Evolutionary conservation across 2,329 filamentous ascomycete species (phyloP), one percentile per base, ranked within the genome.

Genomic region (Arthrobotrys sinensis): DNA sequence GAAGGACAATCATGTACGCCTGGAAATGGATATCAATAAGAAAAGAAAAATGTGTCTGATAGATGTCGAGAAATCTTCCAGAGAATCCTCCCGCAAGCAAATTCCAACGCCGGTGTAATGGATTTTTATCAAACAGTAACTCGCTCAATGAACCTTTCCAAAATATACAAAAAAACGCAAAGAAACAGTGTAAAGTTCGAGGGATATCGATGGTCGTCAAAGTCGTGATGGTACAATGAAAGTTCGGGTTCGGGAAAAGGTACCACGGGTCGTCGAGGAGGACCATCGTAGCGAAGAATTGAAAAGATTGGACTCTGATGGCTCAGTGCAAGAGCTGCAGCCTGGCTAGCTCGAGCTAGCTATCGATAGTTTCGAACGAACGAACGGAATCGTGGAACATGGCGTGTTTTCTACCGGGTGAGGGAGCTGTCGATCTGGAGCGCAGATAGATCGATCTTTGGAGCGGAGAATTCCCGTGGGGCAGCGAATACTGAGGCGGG

Each of bases 21-120:
- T 40, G 48, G 57, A 77, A 65, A 77, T 77, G 72, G 64, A 69
- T 76, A 76, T 75, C 70, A 53, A 64, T 43, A 34, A 52, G 11
- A 52, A 52, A 14, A 32, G 5, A 6, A 52, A 52, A 34, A n/a
- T 19, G 66, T 57, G 64, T 45, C 46, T 64, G 62, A 71, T 34
- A 45, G 38, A 70, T 50, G 46, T 52, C 32, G 62, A 72, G 67
- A 55, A 67, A 63, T 71, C 75, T 78, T 68, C 75, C 75, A 67
- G 75, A 78, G 75, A 66, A 38, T 67, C 52, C 67, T 64, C 67
- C 63, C 52, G 24, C 40, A 78, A 65, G 40, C 32, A 71, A 50
- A 72, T 63, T 40, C 60, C 67, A 78, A 78, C 60, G 67, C 67
- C 75, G 60, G 45, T 66, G 45, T 73, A 55, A 71, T 78, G 75